Evolutionary conservation across 1,284 basidiomycete species (phyloP), one percentile per base, ranked within the genome.

Genomic region (Acaromyces ingoldii): DNA sequence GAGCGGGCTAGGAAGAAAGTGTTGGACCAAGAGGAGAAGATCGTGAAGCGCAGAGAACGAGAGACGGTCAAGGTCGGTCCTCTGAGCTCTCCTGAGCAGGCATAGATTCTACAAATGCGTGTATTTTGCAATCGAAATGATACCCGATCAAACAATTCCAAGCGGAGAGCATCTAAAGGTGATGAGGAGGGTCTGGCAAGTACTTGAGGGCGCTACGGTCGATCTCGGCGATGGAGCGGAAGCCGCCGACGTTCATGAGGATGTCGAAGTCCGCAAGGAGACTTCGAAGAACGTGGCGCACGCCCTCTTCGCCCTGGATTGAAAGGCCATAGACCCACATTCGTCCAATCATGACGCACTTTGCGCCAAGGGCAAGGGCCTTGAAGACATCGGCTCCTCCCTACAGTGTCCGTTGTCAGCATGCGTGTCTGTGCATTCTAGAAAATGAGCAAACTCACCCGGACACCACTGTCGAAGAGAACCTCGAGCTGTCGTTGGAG

Each of bases 391-490:
- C 87, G 46, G 82, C 81, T 3, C 85, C 87, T 1, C 82, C 85
- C 30, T 30, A n/a, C n/a, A n/a, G n/a, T n/a, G n/a, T n/a, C n/a
- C n/a, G n/a, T n/a, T n/a, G n/a, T n/a, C n/a, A n/a, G n/a, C n/a
- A n/a, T n/a, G n/a, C n/a, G n/a, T n/a, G n/a, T n/a, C n/a, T n/a
- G n/a, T n/a, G n/a, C n/a, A n/a, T n/a, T n/a, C n/a, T n/a, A n/a
- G n/a, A n/a, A n/a, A n/a, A n/a, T n/a, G n/a, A n/a, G n/a, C n/a
- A n/a, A n/a, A n/a, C n/a, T n/a, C n/a, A n/a, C n/a, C 3, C 87
- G 82, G 53, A 89, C 83, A 2, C 87, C 87, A 3, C 85, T 88
- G 67, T 89, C 87, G 66, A 89, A 89, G 3, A 90, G 13, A n/a
- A 47, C 17, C 25, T 45, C 26, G 13, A 22, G 19, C 24, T 28